phyloP scores from a whole-genome alignment of 805 yeast genomes.

The Myxozyma neglecta region DNA sequence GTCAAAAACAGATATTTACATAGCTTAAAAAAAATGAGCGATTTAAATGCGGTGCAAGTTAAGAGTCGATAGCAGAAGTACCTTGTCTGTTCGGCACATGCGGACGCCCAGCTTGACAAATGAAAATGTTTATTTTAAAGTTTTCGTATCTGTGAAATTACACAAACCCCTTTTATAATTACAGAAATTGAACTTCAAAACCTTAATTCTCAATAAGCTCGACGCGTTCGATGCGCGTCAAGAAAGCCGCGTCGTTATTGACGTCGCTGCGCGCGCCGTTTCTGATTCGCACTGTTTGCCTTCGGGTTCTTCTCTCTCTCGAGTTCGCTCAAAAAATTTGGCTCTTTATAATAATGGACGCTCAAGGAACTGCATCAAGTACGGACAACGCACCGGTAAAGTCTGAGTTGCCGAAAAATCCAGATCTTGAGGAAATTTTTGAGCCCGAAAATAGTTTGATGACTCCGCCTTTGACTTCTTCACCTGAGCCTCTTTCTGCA shows the following conservation, averaged over 20 bases:
- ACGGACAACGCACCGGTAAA: neutral
- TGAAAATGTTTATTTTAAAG: too few species aligned
- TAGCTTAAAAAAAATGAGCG: too few species aligned
- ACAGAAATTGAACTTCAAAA: too few species aligned
- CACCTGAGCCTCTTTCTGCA: conserved; percentile 25
- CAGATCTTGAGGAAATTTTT: neutral
- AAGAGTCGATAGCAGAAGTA: too few species aligned
- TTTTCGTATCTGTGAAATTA: too few species aligned
- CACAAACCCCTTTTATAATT: too few species aligned
- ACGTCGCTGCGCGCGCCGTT: too few species aligned
- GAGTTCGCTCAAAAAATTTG: neutral
- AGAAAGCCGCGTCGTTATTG: neutral
- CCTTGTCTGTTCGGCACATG: too few species aligned
- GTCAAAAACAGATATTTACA: too few species aligned
- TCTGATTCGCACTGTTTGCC: neutral
- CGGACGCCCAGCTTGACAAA: too few species aligned
- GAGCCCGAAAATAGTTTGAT: neutral
- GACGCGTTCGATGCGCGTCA: neutral
- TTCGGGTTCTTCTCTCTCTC: neutral
- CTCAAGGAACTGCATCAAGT: neutral
- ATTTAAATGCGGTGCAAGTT: too few species aligned
- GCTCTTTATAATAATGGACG: neutral
- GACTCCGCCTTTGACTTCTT: conserved; percentile 27
- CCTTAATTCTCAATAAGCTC: neutral
- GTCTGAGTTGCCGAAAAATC: neutral